A percentile compares a stretch with the other conserved stretches of the same genome.
Evolutionary conservation across 208 protist genomes (phyloP).

Genomic region (Crithidia sp.): DNA sequence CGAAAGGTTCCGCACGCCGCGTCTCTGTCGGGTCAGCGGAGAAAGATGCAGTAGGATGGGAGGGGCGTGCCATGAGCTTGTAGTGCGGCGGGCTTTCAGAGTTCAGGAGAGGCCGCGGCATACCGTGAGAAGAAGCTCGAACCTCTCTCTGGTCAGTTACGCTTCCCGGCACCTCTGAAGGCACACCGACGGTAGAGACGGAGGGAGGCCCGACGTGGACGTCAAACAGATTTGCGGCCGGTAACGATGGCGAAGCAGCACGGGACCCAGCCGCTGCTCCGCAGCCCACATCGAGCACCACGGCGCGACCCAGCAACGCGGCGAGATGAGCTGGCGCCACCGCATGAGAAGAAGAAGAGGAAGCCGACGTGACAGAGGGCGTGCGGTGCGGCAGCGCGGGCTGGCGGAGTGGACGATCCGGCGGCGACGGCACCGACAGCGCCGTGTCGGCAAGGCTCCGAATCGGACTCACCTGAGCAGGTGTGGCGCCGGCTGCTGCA

Average conservation of each 20-base stretch:
- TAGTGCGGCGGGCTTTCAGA: no score
- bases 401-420: not conserved
- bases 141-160: not conserved
- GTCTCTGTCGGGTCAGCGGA: no score
- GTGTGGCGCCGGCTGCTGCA: not conserved
- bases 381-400: not conserved
- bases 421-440: slow-evolving; percentile 21
- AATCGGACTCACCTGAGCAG: slow-evolving; percentile 26
- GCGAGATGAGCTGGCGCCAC: slow-evolving; percentile 18
- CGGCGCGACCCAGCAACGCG: slow-evolving; percentile 22
- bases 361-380: not conserved
- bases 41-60: no score
- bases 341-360: not conserved
- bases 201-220: slow-evolving; percentile 14
- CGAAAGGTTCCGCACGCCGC: no score
- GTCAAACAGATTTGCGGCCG: slow-evolving; percentile 14
- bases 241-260: not conserved
- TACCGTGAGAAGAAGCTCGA: no score
- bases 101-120: no score
- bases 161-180: no score
- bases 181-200: no score
- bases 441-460: slow-evolving; percentile 17
- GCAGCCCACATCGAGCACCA: not conserved
- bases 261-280: no score
- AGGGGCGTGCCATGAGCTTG: no score